These are phyloP conservation scores for Amanita thiersii DNA, from an alignment of 768 basidiomycete genomes.

Conservation along the genomic window DNA sequence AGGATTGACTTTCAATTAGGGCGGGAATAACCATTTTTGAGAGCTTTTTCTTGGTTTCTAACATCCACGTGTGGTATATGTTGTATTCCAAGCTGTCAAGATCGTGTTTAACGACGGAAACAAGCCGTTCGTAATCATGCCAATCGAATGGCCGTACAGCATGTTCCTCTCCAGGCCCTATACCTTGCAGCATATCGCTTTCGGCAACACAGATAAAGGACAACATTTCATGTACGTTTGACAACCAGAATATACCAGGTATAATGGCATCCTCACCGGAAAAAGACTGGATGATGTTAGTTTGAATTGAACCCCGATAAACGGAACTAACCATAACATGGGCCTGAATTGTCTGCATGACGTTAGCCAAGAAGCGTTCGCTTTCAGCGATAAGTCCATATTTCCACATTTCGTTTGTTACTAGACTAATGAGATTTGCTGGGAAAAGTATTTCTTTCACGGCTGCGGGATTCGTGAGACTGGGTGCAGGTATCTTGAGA, in stretches of 20 bases:
- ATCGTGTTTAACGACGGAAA: conserved; percentile 98
- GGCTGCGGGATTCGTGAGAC: conserved; percentile 82
- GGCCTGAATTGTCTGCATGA: conserved; percentile 96
- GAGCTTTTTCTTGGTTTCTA: conserved; percentile 93
- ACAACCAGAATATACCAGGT: conserved; percentile 99
- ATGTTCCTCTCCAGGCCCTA: conserved; percentile 92
- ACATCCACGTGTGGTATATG: conserved; percentile 99
- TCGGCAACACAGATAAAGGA: conserved; percentile 99
- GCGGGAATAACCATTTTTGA: conserved; percentile 99
- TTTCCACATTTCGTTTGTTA: conserved; percentile 99
- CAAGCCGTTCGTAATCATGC: conserved; percentile 93
- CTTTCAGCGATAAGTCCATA: conserved; percentile 95
- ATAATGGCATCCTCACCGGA: conserved; percentile 90
- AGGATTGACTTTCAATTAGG: conserved; percentile 92
- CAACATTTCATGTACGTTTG: conserved; percentile 98
- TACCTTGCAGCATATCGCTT: conserved; percentile 96
- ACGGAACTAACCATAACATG: conserved; percentile 85
- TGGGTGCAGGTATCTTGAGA: conserved; percentile 89
- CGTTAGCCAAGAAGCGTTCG: conserved; percentile 95
- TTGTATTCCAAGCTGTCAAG: conserved; percentile 98
- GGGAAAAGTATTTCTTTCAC: conserved; percentile 99
- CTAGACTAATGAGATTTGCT: conserved; percentile 92
- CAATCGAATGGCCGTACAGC: conserved; percentile 91
- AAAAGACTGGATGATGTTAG: conserved; percentile 57
- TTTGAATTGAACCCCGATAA: conserved; percentile 8